Percentiles rank a stretch among this genome's conserved stretches.
These are phyloP conservation scores for Spinellus fusiger DNA, from an alignment of 192 early-diverging fungal genomes.

Conservation along the genomic window DNA sequence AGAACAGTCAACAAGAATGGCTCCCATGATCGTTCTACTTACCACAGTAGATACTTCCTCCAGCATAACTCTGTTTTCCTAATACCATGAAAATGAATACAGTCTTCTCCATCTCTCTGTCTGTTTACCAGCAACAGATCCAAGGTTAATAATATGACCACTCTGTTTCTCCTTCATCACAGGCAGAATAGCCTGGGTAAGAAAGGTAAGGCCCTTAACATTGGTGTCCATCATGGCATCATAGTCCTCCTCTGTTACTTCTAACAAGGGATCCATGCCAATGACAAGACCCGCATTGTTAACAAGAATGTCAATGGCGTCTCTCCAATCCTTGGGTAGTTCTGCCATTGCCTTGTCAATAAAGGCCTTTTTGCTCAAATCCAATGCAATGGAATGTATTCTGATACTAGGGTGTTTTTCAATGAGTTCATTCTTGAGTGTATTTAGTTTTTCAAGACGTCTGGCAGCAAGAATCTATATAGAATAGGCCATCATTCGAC, in stretches of 20 bases:
- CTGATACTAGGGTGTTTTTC: conserved; percentile 42
- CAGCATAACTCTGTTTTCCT: conserved; percentile 62
- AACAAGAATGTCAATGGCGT: conserved; percentile 72
- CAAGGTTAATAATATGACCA: conserved; percentile 87
- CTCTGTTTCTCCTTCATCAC: conserved; percentile 61
- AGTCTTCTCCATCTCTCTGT: too few relatives aligned
- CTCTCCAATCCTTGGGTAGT: conserved; percentile 53
- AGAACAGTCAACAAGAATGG: not conserved
- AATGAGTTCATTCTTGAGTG: conserved; percentile 44
- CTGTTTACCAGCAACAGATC: conserved; percentile 70
- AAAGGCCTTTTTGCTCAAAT: conserved; percentile 56
- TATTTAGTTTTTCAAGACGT: conserved; percentile 56
- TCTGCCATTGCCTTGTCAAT: conserved; percentile 42
- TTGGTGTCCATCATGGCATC: conserved; percentile 88
- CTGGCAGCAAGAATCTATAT: conserved; percentile 53
- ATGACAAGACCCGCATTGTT: conserved; percentile 79
- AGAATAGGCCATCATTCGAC: not conserved
- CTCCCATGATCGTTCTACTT: not conserved
- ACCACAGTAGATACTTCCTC: conserved; percentile 74
- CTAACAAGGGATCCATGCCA: conserved; percentile 65
- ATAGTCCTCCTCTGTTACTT: conserved; percentile 53
- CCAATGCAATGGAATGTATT: conserved; percentile 59
- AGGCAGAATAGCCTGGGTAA: conserved; percentile 73
- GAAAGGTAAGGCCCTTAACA: conserved; percentile 78
- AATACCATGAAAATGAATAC: too few relatives aligned